Evolutionary conservation across 2,329 filamentous ascomycete genomes (phyloP), one percentile per base, ranked within the genome.

Genomic region (Knufia petricola): DNA sequence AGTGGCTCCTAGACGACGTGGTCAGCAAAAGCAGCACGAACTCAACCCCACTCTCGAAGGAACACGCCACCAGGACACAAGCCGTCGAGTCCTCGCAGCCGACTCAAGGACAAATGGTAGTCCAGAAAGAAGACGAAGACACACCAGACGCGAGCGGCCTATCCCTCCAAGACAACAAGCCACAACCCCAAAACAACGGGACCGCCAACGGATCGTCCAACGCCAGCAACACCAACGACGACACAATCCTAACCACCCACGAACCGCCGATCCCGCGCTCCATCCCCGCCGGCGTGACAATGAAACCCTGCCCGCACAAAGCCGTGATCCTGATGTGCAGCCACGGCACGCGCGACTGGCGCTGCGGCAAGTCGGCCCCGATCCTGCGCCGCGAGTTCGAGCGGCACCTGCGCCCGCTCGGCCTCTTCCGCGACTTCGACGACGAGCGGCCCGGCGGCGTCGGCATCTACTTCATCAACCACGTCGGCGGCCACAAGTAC

Each of bases 401-500:
- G 70, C 78, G 90, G 1, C 87, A 95, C 63, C 75, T 96, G 30
- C 82, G 88, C 0, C 85, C 86, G 1, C 72, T 94, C 10, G 89
- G 88, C 0, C 69, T 98, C 17, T 89, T 84, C 65, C 81, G 92
- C 24, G 90, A 96, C 63, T 69, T 92, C 40, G 81, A 94, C 62
- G 92, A 98, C 64, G 82, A 88, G 64, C 72, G 92, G 50, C 87
- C 89, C 0, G 90, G 90, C 9, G 92, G 92, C 10, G 90, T 95
- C 4, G 90, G 87, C 0, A 86, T 98, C 55, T 95, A 95, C 69
- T 96, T 95, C 63, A 94, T 96, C 62, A 90, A 82, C 57, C 92
- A 98, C 62, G 88, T 95, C 2, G 92, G 92, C 23, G 92, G 92
- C 0, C 92, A 98, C 72, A 95, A 95, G 70, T 96, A 94, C 69